These are phyloP conservation scores for Amanita subjunquillea DNA, from an alignment of 768 basidiomycete species.

Conservation along the genomic window DNA sequence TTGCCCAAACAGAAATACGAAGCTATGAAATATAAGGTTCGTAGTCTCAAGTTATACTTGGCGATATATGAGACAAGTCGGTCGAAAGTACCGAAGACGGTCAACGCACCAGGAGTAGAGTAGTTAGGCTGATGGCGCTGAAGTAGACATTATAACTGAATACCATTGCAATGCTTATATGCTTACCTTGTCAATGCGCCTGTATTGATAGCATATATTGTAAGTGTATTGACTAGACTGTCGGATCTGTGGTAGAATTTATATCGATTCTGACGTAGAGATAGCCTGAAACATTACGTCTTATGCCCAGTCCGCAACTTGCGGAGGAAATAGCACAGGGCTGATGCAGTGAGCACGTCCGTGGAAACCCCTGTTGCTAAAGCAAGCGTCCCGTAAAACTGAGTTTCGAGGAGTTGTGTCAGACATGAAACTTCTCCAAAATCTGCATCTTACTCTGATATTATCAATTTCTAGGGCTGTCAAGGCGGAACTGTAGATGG, in stretches of 20 bases:
- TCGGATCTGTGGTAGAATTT: conserved; percentile 29
- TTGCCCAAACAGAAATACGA: conserved; percentile 53
- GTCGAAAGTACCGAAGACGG: not conserved
- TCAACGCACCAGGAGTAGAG: conserved; percentile 23
- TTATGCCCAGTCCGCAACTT: conserved; percentile 39
- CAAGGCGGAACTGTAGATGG: conserved; percentile 15
- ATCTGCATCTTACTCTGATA: not conserved
- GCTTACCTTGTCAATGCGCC: conserved; percentile 48
- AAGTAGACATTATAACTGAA: not conserved
- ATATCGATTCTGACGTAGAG: not conserved
- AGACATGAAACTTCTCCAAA: not conserved
- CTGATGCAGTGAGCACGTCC: conserved; percentile 39
- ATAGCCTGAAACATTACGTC: conserved; percentile 16
- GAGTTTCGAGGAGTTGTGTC: not conserved
- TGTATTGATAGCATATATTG: conserved; percentile 53
- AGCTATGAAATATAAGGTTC: conserved; percentile 45
- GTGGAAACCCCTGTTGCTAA: conserved; percentile 39
- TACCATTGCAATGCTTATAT: not conserved
- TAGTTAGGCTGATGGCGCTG: conserved; percentile 33
- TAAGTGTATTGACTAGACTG: conserved; percentile 44
- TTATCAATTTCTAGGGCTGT: not conserved
- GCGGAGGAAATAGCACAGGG: conserved; percentile 46
- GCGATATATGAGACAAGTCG: not conserved
- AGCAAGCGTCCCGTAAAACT: conserved; percentile 38
- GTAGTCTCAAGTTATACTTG: conserved; percentile 43